Evolutionary conservation across 495 filamentous ascomycete species (phyloP).

Genomic region (Neurospora sp.): DNA sequence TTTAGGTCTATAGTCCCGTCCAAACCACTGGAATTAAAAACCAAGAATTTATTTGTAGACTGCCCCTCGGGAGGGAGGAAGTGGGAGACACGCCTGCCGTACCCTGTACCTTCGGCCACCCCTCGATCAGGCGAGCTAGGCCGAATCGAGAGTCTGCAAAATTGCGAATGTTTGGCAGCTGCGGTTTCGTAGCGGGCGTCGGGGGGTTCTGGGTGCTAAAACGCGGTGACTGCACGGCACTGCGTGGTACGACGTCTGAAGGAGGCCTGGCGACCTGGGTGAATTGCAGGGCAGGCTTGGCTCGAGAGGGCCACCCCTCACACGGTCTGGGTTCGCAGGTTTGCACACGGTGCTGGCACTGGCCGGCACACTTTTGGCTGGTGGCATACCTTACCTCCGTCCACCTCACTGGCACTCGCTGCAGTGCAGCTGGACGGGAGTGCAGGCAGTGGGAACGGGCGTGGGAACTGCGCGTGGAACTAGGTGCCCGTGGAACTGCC

Average conservation of each 20-base stretch:
- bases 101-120: conserved; percentile 4
- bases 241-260: neutral
- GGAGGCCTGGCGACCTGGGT: neutral
- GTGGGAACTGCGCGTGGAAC: neutral
- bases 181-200: neutral
- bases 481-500: conserved; percentile 12
- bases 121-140: conserved; percentile 4
- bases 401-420: neutral
- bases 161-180: conserved; percentile 12
- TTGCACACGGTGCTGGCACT: conserved; percentile 4
- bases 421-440: neutral
- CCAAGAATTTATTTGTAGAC: conserved; percentile 1
- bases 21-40: neutral
- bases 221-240: conserved; percentile 5
- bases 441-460: neutral
- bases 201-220: conserved; percentile 5
- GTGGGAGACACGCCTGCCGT: conserved; percentile 1
- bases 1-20: neutral
- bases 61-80: conserved; percentile 2
- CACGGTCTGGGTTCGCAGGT: neutral
- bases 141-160: conserved; percentile 17
- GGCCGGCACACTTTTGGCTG: neutral
- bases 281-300: neutral
- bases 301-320: conserved; percentile 10
- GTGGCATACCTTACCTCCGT: neutral